phyloP scores from a whole-genome alignment of 2,329 filamentous ascomycete species.

The Thyridium curvatum region DNA sequence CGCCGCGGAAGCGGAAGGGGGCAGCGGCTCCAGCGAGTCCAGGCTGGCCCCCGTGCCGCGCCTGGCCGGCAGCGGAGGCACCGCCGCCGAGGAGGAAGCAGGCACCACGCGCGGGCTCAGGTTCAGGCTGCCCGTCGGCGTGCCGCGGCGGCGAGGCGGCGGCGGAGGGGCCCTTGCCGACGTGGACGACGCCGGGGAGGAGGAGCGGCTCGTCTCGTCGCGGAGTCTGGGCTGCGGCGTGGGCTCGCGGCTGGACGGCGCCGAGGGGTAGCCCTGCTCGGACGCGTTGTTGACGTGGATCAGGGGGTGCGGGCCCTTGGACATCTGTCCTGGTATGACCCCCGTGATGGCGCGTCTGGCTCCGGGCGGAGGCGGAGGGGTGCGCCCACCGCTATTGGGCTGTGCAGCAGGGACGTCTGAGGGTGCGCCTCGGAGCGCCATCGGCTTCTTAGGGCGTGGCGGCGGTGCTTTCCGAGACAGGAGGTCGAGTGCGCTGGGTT shows the following conservation, averaged over 20 bases:
- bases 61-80: constrained; percentile 7
- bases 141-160: constrained; percentile 38
- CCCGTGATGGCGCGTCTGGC: no score
- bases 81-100: no score
- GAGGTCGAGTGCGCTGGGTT: constrained; percentile 20
- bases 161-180: constrained; percentile 32
- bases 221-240: constrained; percentile 5
- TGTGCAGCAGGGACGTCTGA: constrained; percentile 16
- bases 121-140: constrained; percentile 24
- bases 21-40: constrained; percentile 29
- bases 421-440: constrained; percentile 41
- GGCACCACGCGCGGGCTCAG: constrained; percentile 21
- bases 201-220: constrained; percentile 8
- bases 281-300: constrained; percentile 34
- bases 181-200: constrained; percentile 7
- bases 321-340: constrained; percentile 7
- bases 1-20: constrained; percentile 5
- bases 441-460: constrained; percentile 52
- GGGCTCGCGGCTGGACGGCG: constrained; percentile 8
- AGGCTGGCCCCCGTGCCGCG: constrained; percentile 30
- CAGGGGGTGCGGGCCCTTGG: constrained; percentile 25
- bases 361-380: constrained; percentile 4
- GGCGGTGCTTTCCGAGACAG: constrained; percentile 32
- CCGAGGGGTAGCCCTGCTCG: no score
- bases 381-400: not conserved